Conservation (phyloP, 139 green algal species). For the Edaphochlamys debaryana region DNA sequence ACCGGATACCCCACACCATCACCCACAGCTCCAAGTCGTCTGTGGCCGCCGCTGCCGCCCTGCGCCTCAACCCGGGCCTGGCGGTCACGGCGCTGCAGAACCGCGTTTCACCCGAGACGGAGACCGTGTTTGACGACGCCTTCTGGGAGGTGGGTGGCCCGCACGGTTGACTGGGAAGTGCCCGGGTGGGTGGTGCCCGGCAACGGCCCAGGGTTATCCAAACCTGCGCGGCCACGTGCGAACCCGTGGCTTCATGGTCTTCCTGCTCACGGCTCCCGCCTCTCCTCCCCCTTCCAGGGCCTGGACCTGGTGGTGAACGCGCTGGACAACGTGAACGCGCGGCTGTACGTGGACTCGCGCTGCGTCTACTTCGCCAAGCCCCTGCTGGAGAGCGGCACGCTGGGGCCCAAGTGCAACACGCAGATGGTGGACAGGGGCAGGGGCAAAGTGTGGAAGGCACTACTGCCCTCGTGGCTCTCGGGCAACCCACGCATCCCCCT, state of each 20-base stretch:
- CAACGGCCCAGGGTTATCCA: too few species aligned
- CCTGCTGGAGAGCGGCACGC: slow-evolving; percentile 95
- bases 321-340: slow-evolving; percentile 97
- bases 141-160: slow-evolving; percentile 92
- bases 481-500: too few species aligned
- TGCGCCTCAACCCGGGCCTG: slow-evolving; percentile 86
- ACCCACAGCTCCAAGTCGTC: slow-evolving; percentile 81
- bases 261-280: too few species aligned
- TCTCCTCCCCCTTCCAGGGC: neutral
- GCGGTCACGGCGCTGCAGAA: slow-evolving; percentile 91
- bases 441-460: neutral
- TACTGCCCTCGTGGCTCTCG: too few species aligned
- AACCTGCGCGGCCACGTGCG: too few species aligned
- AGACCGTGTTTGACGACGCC: slow-evolving; percentile 92
- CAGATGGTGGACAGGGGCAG: slow-evolving; percentile 67
- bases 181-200: too few species aligned
- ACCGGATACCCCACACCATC: too few species aligned
- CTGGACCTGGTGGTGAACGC: slow-evolving; percentile 96
- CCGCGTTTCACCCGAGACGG: slow-evolving; percentile 93
- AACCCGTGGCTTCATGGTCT: too few species aligned
- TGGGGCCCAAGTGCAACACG: slow-evolving; percentile 99
- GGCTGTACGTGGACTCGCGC: slow-evolving; percentile 85
- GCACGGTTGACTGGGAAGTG: too few species aligned
- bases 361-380: slow-evolving; percentile 99
- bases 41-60: slow-evolving; percentile 79